phyloP scores from a whole-genome alignment of 176 grass and related monocot genomes.

The Hordeum vulgare region MorexV3_pseudomolecules_assembly NC_058522.1:553447037-553447536 shows the following conservation, averaged over 20 bases:
- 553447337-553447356: conserved; percentile 49
- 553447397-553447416: conserved; percentile 41
- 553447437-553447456: not conserved
- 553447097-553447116: conserved; percentile 47
- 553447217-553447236: conserved; percentile 21
- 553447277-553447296: not conserved
- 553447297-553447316: conserved; percentile 51
- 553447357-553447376: conserved; percentile 11
- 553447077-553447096: conserved; percentile 49
- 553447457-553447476: not conserved
- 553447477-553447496: conserved; percentile 16
- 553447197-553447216: not conserved
- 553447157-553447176: conserved; percentile 25
- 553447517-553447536: conserved; percentile 21
- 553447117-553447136: conserved; percentile 56
- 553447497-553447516: conserved; percentile 10
- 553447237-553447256: conserved; percentile 9
- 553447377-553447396: conserved; percentile 54
- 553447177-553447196: conserved; percentile 49
- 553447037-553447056: conserved; percentile 2
- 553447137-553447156: conserved; percentile 57
- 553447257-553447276: not conserved
- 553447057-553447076: conserved; percentile 38
- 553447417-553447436: conserved; percentile 31
- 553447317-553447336: conserved; percentile 36